phyloP scores from a whole-genome alignment of 805 yeast species.

The Torulaspora indica region DNA sequence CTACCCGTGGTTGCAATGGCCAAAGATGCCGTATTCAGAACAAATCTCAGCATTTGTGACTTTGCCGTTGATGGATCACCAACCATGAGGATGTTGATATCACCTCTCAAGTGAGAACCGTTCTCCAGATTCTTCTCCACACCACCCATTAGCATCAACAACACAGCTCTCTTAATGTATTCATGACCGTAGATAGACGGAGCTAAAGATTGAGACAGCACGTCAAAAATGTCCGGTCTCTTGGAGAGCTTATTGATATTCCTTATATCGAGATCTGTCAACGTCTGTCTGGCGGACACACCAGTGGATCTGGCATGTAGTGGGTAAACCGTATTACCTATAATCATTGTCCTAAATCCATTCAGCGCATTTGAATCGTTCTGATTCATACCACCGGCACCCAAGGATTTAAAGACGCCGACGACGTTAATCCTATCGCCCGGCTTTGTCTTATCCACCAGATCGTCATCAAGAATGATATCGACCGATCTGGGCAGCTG shows the following conservation, averaged over 20 bases:
- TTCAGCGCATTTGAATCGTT: constrained; percentile 43
- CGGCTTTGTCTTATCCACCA: constrained; percentile 88
- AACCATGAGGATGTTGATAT: constrained; percentile 90
- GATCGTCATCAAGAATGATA: constrained; percentile 87
- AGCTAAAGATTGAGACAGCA: constrained; percentile 80
- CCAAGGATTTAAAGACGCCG: constrained; percentile 89
- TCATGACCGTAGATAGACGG: constrained; percentile 95
- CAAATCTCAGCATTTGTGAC: constrained; percentile 91
- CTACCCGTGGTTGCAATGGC: constrained; percentile 98
- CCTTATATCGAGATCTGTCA: constrained; percentile 79
- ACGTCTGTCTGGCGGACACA: constrained; percentile 61
- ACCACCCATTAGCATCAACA: constrained; percentile 90
- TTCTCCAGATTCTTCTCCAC: constrained; percentile 88
- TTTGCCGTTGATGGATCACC: constrained; percentile 99
- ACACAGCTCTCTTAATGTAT: constrained; percentile 82
- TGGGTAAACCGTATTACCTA: constrained; percentile 87
- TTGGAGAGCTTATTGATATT: constrained; percentile 77
- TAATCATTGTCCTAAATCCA: constrained; percentile 73
- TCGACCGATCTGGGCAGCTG: constrained; percentile 93
- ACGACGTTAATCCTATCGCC: constrained; percentile 94
- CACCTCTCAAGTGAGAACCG: constrained; percentile 97
- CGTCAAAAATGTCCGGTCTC: constrained; percentile 66
- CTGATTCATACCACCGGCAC: constrained; percentile 48
- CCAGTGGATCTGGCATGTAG: constrained; percentile 84
- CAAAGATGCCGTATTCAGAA: constrained; percentile 86